Conservation (phyloP, 2,329 filamentous ascomycete species). For the Pseudogymnoascus sp. region DNA sequence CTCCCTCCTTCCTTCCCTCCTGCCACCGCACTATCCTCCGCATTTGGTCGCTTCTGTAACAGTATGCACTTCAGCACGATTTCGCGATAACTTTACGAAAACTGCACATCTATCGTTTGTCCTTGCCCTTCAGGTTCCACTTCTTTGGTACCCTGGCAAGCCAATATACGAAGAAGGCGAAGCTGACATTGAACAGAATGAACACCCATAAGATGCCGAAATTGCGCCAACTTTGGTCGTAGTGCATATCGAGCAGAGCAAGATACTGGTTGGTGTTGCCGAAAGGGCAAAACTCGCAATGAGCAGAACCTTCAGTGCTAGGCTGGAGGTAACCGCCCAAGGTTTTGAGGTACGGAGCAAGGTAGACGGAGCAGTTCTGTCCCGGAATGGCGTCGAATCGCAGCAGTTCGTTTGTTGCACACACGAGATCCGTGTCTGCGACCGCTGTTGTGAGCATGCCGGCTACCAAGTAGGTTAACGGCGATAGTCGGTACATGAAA, state of each 20-base stretch:
- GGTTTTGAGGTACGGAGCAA: slow-evolving; percentile 41
- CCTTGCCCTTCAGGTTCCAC: slow-evolving; percentile 9
- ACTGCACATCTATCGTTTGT: neutral
- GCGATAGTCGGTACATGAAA: slow-evolving; percentile 74
- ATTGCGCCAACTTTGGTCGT: slow-evolving; percentile 59
- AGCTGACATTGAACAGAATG: slow-evolving; percentile 47
- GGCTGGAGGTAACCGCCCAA: slow-evolving; percentile 44
- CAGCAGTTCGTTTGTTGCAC: slow-evolving; percentile 61
- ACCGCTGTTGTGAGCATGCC: slow-evolving; percentile 64
- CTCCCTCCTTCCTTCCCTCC: no score
- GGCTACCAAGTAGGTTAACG: slow-evolving; percentile 71
- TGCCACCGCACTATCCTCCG: no score
- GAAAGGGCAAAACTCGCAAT: slow-evolving; percentile 51
- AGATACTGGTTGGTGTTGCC: slow-evolving; percentile 47
- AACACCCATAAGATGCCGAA: slow-evolving; percentile 57
- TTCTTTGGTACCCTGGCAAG: slow-evolving; percentile 40
- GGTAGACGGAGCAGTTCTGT: slow-evolving; percentile 52
- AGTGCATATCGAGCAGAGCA: slow-evolving; percentile 41
- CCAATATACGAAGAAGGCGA: slow-evolving; percentile 49
- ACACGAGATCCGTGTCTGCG: slow-evolving; percentile 56
- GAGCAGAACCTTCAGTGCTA: slow-evolving; percentile 18
- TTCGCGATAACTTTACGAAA: neutral
- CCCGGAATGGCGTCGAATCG: slow-evolving; percentile 50
- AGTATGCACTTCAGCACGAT: neutral
- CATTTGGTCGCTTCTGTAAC: neutral